Percentiles rank a stretch among this genome's conserved stretches.
phyloP scores from a whole-genome alignment of 2,329 filamentous ascomycete genomes.

The Exophiala dermatitidis region DNA sequence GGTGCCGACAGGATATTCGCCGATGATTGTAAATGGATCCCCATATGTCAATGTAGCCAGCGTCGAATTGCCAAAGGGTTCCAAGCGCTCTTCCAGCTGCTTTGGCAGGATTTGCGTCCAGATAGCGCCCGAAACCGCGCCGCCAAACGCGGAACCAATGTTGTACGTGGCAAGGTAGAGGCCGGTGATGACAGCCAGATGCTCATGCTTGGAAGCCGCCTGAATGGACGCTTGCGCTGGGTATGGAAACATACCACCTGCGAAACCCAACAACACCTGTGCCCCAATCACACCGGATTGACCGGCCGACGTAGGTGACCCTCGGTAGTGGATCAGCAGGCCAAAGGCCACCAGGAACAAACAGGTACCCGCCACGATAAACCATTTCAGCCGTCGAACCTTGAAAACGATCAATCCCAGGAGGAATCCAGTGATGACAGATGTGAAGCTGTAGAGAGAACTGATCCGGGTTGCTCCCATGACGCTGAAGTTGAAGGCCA shows the following conservation, averaged over 20 bases:
- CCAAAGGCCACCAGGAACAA: slow-evolving; percentile 61
- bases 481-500: slow-evolving; percentile 55
- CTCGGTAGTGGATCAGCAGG: slow-evolving; percentile 57
- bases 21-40: slow-evolving; percentile 36
- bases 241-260: slow-evolving; percentile 56
- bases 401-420: slow-evolving; percentile 52
- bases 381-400: slow-evolving; percentile 55
- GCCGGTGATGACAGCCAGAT: slow-evolving; percentile 58
- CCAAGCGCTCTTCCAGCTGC: slow-evolving; percentile 36
- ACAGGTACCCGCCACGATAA: slow-evolving; percentile 54
- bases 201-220: slow-evolving; percentile 44
- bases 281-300: slow-evolving; percentile 55
- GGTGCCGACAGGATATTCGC: slow-evolving; percentile 40
- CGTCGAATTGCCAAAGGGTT: slow-evolving; percentile 34
- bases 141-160: slow-evolving; percentile 55
- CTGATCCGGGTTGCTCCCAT: slow-evolving; percentile 52
- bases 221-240: slow-evolving; percentile 47
- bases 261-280: slow-evolving; percentile 56
- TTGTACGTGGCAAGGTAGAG: slow-evolving; percentile 58
- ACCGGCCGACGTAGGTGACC: slow-evolving; percentile 38
- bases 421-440: slow-evolving; percentile 51
- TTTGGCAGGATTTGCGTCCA: slow-evolving; percentile 53
- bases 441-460: slow-evolving; percentile 53
- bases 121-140: slow-evolving; percentile 54
- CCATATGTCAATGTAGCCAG: slow-evolving; percentile 38